A percentile compares a stretch with the other conserved stretches of the same genome.
Evolutionary conservation across 176 grass and related monocot species (phyloP).

Genomic region (Stipa capillata): DNA sequence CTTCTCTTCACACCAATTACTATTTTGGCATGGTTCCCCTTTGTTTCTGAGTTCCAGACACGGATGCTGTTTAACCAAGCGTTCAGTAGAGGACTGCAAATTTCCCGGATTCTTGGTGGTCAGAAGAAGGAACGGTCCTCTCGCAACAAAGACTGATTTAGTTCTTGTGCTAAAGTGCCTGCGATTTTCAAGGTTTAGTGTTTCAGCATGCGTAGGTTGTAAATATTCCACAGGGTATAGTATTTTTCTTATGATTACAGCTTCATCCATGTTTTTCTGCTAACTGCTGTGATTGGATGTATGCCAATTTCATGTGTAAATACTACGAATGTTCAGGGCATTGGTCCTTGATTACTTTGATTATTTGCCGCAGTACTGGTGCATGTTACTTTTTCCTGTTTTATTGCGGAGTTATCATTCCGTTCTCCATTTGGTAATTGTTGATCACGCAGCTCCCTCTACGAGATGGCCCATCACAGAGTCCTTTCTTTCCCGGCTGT

Average conservation of each 20-base stretch:
- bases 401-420: neutral
- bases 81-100: conserved; percentile 85
- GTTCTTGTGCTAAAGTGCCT: neutral
- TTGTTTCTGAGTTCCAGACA: conserved; percentile 83
- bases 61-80: conserved; percentile 95
- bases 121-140: conserved; percentile 57
- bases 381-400: neutral
- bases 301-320: neutral
- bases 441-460: neutral
- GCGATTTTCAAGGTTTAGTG: neutral
- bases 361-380: neutral
- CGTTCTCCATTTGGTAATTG: neutral
- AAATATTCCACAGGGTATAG: neutral
- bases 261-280: neutral
- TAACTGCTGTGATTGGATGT: neutral
- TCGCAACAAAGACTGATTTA: conserved; percentile 53
- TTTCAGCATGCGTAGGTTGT: neutral
- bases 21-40: conserved; percentile 83
- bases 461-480: neutral
- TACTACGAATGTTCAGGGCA: neutral
- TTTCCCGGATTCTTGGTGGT: conserved; percentile 88
- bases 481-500: neutral
- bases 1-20: conserved; percentile 63
- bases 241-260: conserved; percentile 1
- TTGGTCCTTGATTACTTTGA: neutral